Evolutionary conservation across 768 basidiomycete genomes (phyloP), one percentile per base, ranked within the genome.

Genomic region (Cystobasidium tubakii): DNA sequence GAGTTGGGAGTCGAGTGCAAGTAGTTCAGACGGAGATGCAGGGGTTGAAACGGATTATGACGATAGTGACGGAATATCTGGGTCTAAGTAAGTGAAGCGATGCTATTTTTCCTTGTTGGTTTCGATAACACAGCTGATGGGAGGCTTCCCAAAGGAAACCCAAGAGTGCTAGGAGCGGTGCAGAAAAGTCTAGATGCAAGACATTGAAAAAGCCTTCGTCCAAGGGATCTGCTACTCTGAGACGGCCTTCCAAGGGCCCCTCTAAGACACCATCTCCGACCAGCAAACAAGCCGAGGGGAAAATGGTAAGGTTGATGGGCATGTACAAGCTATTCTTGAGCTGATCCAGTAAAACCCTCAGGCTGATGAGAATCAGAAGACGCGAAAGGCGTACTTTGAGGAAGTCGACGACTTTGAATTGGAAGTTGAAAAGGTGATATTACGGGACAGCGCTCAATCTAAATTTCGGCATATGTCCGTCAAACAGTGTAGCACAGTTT

Each of bases 1-100:
- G 29, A 60, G 29, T 34, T 60, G 57, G 57, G 57, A 60, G 57
- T 29, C 57, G 27, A 60, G 57, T 60, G 57, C 25, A 13, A 60
- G 29, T 29, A 60, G 57, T 21, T 60, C 57, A 15, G 57, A 34
- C 4, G 57, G 29, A 6, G 57, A 17, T 12, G 53, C 9, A n/a
- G 7, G 10, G 10, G 27, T 7, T n/a, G 53, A 55, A 23, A 29
- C 33, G 17, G 57, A 27, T 60, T 60, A 60, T 27, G 57, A 50
- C n/a, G 46, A 50, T n/a, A n/a, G n/a, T 4, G 46, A 50, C 12
- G 46, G 46, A 50, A 50, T 50, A 50, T 9, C 46, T 21, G 21
- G 46, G 46, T 9, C 21, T 50, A 50, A 50, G 46, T 50, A 19
- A n/a, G 46, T 21, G n/a, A 50, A 39, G 15, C 39, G 39, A 39